Base-by-base conservation (phyloP, 805 yeast species). In the Yarrowia alimentaria region DNA sequence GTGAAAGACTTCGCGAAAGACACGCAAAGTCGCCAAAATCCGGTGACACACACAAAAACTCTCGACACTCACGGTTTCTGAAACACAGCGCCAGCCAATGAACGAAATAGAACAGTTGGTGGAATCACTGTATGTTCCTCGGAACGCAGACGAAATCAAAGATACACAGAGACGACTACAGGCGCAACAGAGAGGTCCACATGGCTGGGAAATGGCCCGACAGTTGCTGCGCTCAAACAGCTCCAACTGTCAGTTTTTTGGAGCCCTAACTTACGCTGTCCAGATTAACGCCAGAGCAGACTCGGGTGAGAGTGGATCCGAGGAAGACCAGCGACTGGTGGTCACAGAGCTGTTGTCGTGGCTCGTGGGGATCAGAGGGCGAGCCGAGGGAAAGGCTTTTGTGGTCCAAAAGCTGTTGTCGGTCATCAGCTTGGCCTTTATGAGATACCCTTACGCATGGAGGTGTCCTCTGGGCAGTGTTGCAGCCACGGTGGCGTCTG, bases 221-320 rank as follows among this genome's bases (percentile, higher is more conserved):
- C 57, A 65, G 30, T 68, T 87, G 16, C 66, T 87, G 6, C 54
- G 54, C 38, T 55, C 64, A 2, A 31, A 55, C 21, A 21, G 37
- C 13, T 60, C 63, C 19, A 60, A 66, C 33, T 62, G 65, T 28
- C 78, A 80, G 60, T 87, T 83, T 62, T 82, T 87, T 60, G 96
- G 95, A 0, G 95, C 94, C 0, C 72, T 85, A 53, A 87, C 95
- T 0, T 80, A 78, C 53, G 76, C 87, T 0, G 93, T 87, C 4
- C 70, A 74, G 56, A 64, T 83, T 34, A 78, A 49, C 22, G 54
- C 50, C 20, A 26, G 33, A 7, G 29, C 29, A 4, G 53, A 43
- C 24, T 24, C 48, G 19, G 47, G 47, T 2, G 28, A 40, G 24
- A 34, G 42, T 13, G 26, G 25, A 8, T 35, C 53, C 4, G 51